A percentile compares a stretch with the other conserved stretches of the same genome.
phyloP scores from a whole-genome alignment of 352 stramenopile genomes.

The Phytophthora idaei region DNA sequence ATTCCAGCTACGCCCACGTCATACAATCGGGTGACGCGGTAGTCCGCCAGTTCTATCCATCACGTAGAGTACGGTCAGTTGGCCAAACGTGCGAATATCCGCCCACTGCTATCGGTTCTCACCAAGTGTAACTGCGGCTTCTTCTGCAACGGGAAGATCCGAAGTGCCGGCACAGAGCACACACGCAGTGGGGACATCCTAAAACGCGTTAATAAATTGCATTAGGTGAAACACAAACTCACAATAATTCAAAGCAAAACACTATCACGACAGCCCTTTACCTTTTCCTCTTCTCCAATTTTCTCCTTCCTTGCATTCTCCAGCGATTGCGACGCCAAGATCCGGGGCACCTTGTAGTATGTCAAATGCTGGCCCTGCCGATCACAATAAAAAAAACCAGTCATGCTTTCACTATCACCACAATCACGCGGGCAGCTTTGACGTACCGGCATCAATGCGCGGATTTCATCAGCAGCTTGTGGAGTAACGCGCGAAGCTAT shows the following conservation, averaged over 20 bases:
- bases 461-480: conserved; percentile 49
- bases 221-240: not conserved
- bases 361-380: conserved; percentile 46
- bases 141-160: conserved; percentile 95
- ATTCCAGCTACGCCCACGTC: conserved; percentile 96
- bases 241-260: not conserved
- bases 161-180: conserved; percentile 96
- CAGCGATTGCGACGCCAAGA: conserved; percentile 62
- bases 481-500: conserved; percentile 86
- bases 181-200: conserved; percentile 44
- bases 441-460: conserved; percentile 45
- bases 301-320: conserved; percentile 6
- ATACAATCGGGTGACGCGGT: conserved; percentile 84
- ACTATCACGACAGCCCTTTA: not conserved
- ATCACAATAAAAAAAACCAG: conserved; percentile 1
- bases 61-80: conserved; percentile 4
- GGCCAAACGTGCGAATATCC: not conserved
- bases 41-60: conserved; percentile 85
- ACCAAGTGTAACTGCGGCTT: conserved; percentile 94
- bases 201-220: conserved; percentile 8
- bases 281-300: conserved; percentile 17
- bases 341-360: conserved; percentile 75
- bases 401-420: not conserved
- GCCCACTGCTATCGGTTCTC: not conserved
- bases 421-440: not conserved